A percentile compares a stretch with the other conserved stretches of the same genome.
Conservation (phyloP, 345 rosid species). For the Sisymbrium irio region DNA sequence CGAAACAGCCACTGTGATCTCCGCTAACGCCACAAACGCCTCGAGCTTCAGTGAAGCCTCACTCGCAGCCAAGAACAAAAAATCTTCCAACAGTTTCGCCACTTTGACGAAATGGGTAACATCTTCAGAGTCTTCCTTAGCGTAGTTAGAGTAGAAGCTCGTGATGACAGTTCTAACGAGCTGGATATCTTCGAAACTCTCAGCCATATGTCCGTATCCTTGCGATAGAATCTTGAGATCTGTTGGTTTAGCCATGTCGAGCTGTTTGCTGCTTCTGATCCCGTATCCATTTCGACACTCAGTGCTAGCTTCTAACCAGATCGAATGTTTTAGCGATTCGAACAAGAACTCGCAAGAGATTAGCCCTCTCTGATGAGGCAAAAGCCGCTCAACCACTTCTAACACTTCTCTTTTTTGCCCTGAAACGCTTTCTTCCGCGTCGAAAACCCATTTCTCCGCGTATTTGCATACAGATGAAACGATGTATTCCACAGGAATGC, state of each 20-base stretch:
- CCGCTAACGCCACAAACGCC: constrained; percentile 51
- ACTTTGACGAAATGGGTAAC: constrained; percentile 39
- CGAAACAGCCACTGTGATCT: constrained; percentile 51
- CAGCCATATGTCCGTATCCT: constrained; percentile 45
- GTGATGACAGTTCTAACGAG: constrained; percentile 61
- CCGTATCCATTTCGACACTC: constrained; percentile 57
- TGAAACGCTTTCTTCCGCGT: constrained; percentile 34
- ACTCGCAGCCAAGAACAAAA: constrained; percentile 53
- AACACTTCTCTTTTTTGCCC: constrained; percentile 45
- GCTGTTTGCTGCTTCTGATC: constrained; percentile 67
- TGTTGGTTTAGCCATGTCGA: constrained; percentile 53
- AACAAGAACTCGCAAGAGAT: constrained; percentile 53
- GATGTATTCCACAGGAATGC: constrained; percentile 40
- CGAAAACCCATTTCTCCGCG: constrained; percentile 42
- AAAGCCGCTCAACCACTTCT: constrained; percentile 63
- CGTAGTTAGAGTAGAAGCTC: constrained; percentile 47
- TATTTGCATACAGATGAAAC: constrained; percentile 46
- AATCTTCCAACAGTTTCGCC: constrained; percentile 68
- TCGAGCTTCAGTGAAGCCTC: constrained; percentile 50
- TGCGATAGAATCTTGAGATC: constrained; percentile 57
- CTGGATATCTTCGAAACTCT: constrained; percentile 45
- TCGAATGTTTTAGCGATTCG: constrained; percentile 49
- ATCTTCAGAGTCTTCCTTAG: constrained; percentile 9
- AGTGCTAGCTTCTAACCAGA: constrained; percentile 49
- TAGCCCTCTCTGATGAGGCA: constrained; percentile 57